These are phyloP conservation scores for Cladorrhinum samala DNA, from an alignment of 495 filamentous ascomycete genomes.

Conservation along the genomic window DNA sequence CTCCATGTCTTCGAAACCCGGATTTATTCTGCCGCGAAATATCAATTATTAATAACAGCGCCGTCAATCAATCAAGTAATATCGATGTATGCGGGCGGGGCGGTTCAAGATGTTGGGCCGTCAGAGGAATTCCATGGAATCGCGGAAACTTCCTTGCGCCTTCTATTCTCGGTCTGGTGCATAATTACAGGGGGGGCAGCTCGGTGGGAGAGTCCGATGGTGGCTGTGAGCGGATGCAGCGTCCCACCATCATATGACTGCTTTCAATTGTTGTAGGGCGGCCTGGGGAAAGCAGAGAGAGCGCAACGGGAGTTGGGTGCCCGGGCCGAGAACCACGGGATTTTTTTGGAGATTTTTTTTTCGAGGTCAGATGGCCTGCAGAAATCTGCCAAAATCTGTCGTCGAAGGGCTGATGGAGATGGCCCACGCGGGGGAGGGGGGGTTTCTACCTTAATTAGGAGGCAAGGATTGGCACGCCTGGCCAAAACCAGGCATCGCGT, in stretches of 20 bases:
- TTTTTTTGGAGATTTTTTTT: no score
- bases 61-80: not conserved
- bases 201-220: not conserved
- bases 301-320: not conserved
- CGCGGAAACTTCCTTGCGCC: slow-evolving; percentile 8
- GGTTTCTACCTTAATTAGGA: no score
- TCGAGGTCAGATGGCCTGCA: not conserved
- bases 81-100: not conserved
- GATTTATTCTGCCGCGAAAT: slow-evolving; percentile 8
- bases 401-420: not conserved
- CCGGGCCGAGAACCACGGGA: not conserved
- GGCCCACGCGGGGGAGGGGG: no score
- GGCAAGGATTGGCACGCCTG: no score
- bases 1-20: slow-evolving; percentile 3
- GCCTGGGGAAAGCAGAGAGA: not conserved
- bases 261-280: no score
- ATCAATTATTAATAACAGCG: not conserved
- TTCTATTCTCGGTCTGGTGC: slow-evolving; percentile 15
- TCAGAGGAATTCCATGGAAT: slow-evolving; percentile 15
- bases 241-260: slow-evolving; percentile 5
- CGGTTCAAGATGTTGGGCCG: not conserved
- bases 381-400: not conserved
- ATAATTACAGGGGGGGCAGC: not conserved
- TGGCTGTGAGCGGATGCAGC: slow-evolving; percentile 3
- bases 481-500: no score